Evolutionary conservation across 129 eudicot genomes (phyloP).

Genomic region (Flaveria trinervia): DNA sequence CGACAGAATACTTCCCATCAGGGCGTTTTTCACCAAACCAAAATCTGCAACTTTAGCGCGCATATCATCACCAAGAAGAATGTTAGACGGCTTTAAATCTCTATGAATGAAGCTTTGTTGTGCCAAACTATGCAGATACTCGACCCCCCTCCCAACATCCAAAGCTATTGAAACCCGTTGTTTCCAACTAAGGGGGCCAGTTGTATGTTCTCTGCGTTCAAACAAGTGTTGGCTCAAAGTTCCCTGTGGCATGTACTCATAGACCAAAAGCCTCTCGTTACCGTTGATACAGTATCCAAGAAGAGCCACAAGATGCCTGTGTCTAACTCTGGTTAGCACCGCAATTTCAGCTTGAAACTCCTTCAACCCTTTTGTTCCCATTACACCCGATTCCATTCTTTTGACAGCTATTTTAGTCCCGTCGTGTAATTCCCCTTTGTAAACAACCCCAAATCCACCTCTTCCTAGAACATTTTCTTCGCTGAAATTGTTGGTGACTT

Average conservation of each 20-base stretch:
- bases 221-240: conserved; percentile 67
- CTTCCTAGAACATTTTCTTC: conserved; percentile 54
- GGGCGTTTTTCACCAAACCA: conserved; percentile 61
- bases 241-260: conserved; percentile 80
- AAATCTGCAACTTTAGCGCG: conserved; percentile 68
- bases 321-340: conserved; percentile 71
- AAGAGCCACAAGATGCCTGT: conserved; percentile 66
- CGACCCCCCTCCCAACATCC: conserved; percentile 83
- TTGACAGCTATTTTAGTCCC: conserved; percentile 72
- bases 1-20: conserved; percentile 60
- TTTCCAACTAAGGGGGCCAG: conserved; percentile 55
- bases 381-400: conserved; percentile 57
- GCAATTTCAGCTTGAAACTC: conserved; percentile 79
- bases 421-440: conserved; percentile 57
- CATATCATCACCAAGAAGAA: conserved; percentile 68
- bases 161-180: conserved; percentile 59
- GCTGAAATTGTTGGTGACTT: conserved; percentile 53
- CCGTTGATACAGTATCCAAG: conserved; percentile 65
- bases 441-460: conserved; percentile 80
- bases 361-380: conserved; percentile 50
- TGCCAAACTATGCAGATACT: conserved; percentile 76
- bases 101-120: conserved; percentile 77
- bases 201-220: conserved; percentile 35
- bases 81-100: conserved; percentile 71
- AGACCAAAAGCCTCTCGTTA: conserved; percentile 68